Evolutionary conservation across 2,329 filamentous ascomycete species (phyloP).

Genomic region (Cladosporium sp.): DNA sequence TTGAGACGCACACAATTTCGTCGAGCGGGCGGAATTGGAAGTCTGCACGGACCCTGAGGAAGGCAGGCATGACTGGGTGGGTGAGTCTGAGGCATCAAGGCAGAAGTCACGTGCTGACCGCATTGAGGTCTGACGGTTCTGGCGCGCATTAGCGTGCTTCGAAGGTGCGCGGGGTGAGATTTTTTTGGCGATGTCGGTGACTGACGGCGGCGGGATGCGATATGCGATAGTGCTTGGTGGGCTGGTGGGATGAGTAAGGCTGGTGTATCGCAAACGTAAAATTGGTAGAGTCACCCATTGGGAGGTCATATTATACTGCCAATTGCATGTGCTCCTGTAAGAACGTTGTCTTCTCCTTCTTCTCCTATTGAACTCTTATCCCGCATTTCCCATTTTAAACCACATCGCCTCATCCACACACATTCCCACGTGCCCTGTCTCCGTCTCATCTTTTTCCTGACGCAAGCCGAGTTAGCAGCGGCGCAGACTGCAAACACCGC

Average conservation of each 20-base stretch:
- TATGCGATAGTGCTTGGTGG: neutral
- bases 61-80: neutral
- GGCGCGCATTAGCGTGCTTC: neutral
- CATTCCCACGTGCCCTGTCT: constrained; percentile 8
- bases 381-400: neutral
- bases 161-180: neutral
- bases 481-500: constrained; percentile 10
- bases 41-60: neutral
- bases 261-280: neutral
- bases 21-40: neutral
- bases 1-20: constrained; percentile 9
- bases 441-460: constrained; percentile 4
- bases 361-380: neutral
- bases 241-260: constrained; percentile 6
- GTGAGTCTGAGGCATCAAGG: neutral
- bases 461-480: constrained; percentile 15
- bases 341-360: constrained; percentile 1
- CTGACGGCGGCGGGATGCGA: neutral
- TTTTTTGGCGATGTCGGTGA: constrained; percentile 8
- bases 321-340: neutral
- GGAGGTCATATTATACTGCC: neutral
- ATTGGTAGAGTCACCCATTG: neutral
- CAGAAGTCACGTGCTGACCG: neutral
- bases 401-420: neutral
- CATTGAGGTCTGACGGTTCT: neutral